Evolutionary conservation across 2,329 filamentous ascomycete species (phyloP), one percentile per base, ranked within the genome.

Genomic region (Neonectria magnoliae): DNA sequence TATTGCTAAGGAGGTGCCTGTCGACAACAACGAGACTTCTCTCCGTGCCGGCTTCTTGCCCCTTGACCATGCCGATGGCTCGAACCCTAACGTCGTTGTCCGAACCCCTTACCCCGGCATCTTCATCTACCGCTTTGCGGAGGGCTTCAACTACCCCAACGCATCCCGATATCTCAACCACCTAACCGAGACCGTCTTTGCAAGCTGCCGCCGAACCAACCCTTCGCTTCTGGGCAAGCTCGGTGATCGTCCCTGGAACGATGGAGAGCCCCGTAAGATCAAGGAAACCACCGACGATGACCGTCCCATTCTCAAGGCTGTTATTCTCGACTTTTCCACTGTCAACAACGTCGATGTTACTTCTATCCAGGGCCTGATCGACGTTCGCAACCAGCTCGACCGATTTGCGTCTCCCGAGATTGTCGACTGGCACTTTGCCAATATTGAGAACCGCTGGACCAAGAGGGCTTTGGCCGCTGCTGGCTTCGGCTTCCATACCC

Each of bases 201-300:
- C 77, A 50, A 74, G 81, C 47, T 86, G 84, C 3, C 77, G 83
- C 36, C 77, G 81, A 41, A 85, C 82, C 1, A 78, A 83, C 44
- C 75, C 80, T 1, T 76, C 77, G 36, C 78, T 79, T 4, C 73
- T 82, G 51, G 82, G 82, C n/a, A 84, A 81, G 70, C 68, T 84
- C 22, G 83, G 83, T 41, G 82, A 89, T 68, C 84, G 86, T 0
- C 84, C 87, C 0, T 89, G 87, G 87, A 88, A 88, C 72, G 85
- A 88, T 64, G 79, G 81, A 8, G 81, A 77, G 65, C 83, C 79
- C 41, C 78, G 75, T 3, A 75, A 80, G 57, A 77, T 79, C 62
- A 70, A 72, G 36, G 60, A 75, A 47, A 22, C 71, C 42, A 73
- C 73, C 20, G 67, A 75, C 54, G 73, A 74, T n/a, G 78, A 81